Conservation (phyloP, 345 rosid species). For the Zanthoxylum bungeanum region DNA sequence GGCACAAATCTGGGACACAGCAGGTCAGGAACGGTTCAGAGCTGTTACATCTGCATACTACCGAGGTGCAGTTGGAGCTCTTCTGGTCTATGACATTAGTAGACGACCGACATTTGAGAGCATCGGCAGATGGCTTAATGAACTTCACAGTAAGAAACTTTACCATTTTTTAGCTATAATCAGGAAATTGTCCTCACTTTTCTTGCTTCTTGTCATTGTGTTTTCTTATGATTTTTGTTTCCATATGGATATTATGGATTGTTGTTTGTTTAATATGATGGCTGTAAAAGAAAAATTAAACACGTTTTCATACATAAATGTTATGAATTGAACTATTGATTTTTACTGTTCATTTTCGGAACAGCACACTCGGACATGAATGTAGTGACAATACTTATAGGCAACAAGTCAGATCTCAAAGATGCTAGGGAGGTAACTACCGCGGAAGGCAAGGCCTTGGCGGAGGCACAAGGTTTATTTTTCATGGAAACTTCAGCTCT, state of each 20-base stretch:
- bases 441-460: constrained; percentile 80
- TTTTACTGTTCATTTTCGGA: constrained; percentile 21
- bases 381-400: constrained; percentile 86
- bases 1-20: constrained; percentile 99
- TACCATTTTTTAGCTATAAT: neutral
- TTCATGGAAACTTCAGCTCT: constrained; percentile 97
- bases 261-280: neutral
- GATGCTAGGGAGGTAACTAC: constrained; percentile 90
- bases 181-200: neutral
- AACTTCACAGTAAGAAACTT: constrained; percentile 80
- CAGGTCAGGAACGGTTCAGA: constrained; percentile 98
- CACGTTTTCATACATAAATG: neutral
- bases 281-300: neutral
- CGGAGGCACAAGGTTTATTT: constrained; percentile 86
- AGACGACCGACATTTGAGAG: constrained; percentile 89
- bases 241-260: neutral
- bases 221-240: neutral
- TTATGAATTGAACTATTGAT: constrained; percentile 7
- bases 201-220: neutral
- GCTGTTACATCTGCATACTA: constrained; percentile 98
- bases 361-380: constrained; percentile 99
- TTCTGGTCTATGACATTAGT: constrained; percentile 90
- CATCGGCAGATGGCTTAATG: constrained; percentile 94
- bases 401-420: constrained; percentile 89
- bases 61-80: constrained; percentile 98